Evolutionary conservation across 2,329 filamentous ascomycete genomes (phyloP).

Genomic region (Microdochium nivale): DNA sequence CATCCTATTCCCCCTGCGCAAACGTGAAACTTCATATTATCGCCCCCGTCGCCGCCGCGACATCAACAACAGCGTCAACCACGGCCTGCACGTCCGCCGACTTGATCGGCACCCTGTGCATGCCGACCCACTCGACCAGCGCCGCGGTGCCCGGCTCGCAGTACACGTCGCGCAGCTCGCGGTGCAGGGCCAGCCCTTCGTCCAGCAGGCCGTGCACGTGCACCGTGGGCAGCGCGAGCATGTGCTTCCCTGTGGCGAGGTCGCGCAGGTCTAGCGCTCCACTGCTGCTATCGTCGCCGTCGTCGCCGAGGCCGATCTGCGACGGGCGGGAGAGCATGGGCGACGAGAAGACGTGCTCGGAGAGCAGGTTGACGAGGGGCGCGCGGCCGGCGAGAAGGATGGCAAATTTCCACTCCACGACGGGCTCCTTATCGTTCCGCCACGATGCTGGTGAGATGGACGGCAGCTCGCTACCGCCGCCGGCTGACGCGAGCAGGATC

Average conservation of each 20-base stretch:
- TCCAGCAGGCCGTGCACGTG: slow-evolving; percentile 61
- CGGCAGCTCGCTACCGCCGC: too few species aligned
- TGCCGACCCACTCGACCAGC: slow-evolving; percentile 65
- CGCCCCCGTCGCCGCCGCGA: slow-evolving; percentile 37
- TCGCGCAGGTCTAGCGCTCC: slow-evolving; percentile 33
- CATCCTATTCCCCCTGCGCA: too few species aligned
- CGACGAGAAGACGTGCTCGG: slow-evolving; percentile 16
- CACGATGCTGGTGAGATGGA: neutral
- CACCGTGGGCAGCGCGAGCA: slow-evolving; percentile 50
- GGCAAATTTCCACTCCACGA: slow-evolving; percentile 44
- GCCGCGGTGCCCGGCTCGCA: slow-evolving; percentile 44
- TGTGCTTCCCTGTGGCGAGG: slow-evolving; percentile 29
- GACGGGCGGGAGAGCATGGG: slow-evolving; percentile 15
- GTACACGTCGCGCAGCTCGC: slow-evolving; percentile 46
- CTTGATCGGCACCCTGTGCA: slow-evolving; percentile 64
- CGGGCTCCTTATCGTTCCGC: neutral
- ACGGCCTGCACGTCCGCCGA: slow-evolving; percentile 52
- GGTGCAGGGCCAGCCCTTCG: slow-evolving; percentile 49
- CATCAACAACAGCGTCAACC: slow-evolving; percentile 39
- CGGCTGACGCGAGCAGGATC: slow-evolving; percentile 21
- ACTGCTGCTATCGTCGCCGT: slow-evolving; percentile 6
- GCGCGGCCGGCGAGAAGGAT: slow-evolving; percentile 53
- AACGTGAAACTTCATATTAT: slow-evolving; percentile 6
- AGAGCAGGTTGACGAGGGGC: slow-evolving; percentile 46
- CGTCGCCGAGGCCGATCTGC: slow-evolving; percentile 20